Base-by-base conservation (phyloP, 2,329 filamentous ascomycete genomes). In the Leptographium galeiforme region DNA sequence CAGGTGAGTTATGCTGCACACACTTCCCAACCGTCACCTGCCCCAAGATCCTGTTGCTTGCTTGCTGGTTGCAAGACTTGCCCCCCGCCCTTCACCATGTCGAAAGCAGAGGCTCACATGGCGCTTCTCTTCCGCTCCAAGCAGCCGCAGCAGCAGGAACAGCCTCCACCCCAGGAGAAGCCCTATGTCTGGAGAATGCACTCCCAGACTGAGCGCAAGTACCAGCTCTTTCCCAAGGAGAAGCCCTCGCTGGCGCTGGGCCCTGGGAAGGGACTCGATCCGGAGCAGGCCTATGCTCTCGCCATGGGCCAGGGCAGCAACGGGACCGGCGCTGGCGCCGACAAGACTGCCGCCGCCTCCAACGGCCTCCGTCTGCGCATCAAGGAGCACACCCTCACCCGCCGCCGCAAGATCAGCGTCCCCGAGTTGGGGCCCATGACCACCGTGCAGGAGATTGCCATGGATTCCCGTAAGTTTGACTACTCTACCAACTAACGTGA, bases 401-500 rank as follows among this genome's bases (percentile, higher is more conserved):
- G 80, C 57, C 73, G 81, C 60, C 75, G 81, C 57, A 85, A 85
- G 62, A 70, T 78, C 59, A 84, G 77, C 65, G 76, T 82, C 14
- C 77, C 79, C 11, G 82, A 85, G 57, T 65, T 84, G 49, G 81
- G 79, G 2, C 79, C 79, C 38, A 82, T 84, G 81, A 83, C 81
- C 6, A 84, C 81, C 1, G 81, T 85, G 14, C 80, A 84, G 58
- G 82, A 85, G 62, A 67, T 76, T 49, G 66, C 79, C 51, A 84
- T 85, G 80, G 82, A 86, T 66, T 85, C 82, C 61, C 82, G 82
- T 86, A 71, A 70, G 82, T 19, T 16, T 14, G 32, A 6, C 6
- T n/a, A 4, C 11, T 13, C 16, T 39, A 38, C n/a, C 32, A 44
- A 34, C 56, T 59, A 50, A 56, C 13, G 45, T 48, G 44, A 33